phyloP scores from a whole-genome alignment of 2,329 filamentous ascomycete species.

The Scolecobasidium constrictum region DNA sequence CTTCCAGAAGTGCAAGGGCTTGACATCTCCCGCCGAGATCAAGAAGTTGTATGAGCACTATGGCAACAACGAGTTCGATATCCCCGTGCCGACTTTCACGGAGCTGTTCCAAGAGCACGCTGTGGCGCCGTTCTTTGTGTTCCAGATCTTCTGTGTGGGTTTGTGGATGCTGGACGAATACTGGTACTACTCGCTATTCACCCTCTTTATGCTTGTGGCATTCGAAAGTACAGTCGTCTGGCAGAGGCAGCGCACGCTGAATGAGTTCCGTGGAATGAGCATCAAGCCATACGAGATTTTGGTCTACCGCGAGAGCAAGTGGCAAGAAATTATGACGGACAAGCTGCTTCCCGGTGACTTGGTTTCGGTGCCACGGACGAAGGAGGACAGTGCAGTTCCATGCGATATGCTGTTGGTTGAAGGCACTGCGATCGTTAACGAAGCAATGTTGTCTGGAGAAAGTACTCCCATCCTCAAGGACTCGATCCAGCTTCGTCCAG shows the following conservation, averaged over 20 bases:
- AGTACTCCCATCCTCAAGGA: conserved; percentile 96
- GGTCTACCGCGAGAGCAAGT: conserved; percentile 78
- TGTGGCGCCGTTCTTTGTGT: conserved; percentile 97
- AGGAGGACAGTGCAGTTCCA: conserved; percentile 92
- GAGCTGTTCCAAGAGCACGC: conserved; percentile 98
- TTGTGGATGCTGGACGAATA: conserved; percentile 99
- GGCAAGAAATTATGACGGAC: conserved; percentile 82
- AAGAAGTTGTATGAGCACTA: conserved; percentile 81
- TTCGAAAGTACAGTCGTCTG: conserved; percentile 99
- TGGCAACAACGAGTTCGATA: conserved; percentile 92
- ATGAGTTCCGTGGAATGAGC: conserved; percentile 97
- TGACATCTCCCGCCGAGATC: conserved; percentile 64
- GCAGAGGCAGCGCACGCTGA: conserved; percentile 93
- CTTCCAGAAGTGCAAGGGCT: conserved; percentile 72
- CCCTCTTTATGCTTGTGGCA: conserved; percentile 92
- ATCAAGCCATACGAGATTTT: conserved; percentile 96
- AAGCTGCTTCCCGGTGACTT: conserved; percentile 87
- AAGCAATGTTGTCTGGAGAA: conserved; percentile 97
- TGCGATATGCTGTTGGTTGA: conserved; percentile 96
- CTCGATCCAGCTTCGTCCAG: conserved; percentile 80
- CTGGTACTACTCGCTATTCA: conserved; percentile 99
- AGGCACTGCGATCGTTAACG: conserved; percentile 94
- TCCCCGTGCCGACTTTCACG: conserved; percentile 88
- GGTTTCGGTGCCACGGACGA: conserved; percentile 83
- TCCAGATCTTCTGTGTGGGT: conserved; percentile 97